A percentile compares a stretch with the other conserved stretches of the same genome.
phyloP scores from a whole-genome alignment of 108 stramenopile genomes.

The Nannochloropsis salina region DNA sequence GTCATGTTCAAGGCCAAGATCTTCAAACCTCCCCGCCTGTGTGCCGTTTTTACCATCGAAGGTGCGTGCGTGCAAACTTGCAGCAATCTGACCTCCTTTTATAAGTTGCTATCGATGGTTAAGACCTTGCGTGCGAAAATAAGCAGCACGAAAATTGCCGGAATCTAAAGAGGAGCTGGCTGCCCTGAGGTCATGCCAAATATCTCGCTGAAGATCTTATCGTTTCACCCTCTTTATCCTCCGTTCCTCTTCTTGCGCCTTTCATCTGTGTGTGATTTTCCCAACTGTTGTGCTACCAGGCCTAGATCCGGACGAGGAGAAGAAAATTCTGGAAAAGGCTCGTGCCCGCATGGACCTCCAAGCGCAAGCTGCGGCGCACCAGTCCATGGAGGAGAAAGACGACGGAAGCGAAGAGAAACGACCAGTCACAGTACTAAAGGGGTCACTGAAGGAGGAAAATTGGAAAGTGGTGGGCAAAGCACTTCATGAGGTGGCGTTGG shows the following conservation, averaged over 20 bases:
- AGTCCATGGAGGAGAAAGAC: not conserved
- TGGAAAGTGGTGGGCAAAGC: not conserved
- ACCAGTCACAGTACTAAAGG: not conserved
- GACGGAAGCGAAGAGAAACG: not conserved
- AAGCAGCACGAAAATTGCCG: too few species aligned
- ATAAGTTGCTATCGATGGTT: too few species aligned
- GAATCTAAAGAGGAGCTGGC: too few species aligned
- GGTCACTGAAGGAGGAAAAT: not conserved
- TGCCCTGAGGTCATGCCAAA: too few species aligned
- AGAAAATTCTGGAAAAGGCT: not conserved
- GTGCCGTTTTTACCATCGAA: slow-evolving; percentile 35
- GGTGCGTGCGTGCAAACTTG: slow-evolving; percentile 12
- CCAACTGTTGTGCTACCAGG: not conserved
- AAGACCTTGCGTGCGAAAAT: too few species aligned
- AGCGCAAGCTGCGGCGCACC: not conserved
- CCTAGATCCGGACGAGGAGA: not conserved
- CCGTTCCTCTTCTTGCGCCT: not conserved
- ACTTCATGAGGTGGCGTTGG: not conserved
- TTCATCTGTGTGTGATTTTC: too few species aligned
- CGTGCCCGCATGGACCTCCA: not conserved
- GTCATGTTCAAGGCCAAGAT: slow-evolving; percentile 51
- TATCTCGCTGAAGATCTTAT: too few species aligned
- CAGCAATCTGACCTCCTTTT: too few species aligned
- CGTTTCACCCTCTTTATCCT: not conserved
- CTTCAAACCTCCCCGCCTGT: slow-evolving; percentile 44